Conservation (phyloP, 176 grass and related monocot genomes). For the Carex myosuroides region DNA sequence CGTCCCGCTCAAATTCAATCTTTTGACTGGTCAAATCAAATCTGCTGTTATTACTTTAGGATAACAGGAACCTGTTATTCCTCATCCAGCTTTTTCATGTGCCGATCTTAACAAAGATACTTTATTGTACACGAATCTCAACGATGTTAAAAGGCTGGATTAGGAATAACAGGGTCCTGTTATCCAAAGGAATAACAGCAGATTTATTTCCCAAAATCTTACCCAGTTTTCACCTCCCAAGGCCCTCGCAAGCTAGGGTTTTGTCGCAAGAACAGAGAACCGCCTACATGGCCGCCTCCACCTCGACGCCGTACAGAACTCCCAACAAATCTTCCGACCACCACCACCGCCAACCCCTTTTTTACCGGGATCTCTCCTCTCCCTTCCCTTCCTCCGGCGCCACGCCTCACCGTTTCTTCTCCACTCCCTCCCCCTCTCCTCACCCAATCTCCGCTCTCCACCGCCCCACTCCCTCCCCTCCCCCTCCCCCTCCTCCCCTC, state of each 20-base stretch:
- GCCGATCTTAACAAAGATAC: too few relatives aligned
- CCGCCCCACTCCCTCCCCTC: conserved; percentile 33
- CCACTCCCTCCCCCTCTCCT: conserved; percentile 49
- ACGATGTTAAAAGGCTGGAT: too few relatives aligned
- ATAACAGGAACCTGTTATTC: too few relatives aligned
- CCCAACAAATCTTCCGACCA: conserved; percentile 29
- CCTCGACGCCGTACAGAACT: conserved; percentile 33
- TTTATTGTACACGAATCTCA: too few relatives aligned
- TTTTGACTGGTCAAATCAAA: neutral
- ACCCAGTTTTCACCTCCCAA: neutral
- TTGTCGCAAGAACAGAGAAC: neutral
- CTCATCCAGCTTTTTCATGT: too few relatives aligned
- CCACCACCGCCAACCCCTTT: conserved; percentile 50
- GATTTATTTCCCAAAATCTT: neutral
- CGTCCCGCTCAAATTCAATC: too few relatives aligned
- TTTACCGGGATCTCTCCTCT: conserved; percentile 54
- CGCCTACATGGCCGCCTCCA: neutral
- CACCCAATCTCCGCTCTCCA: conserved; percentile 65
- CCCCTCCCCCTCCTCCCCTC: conserved; percentile 9
- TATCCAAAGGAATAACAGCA: too few relatives aligned
- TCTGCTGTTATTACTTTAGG: too few relatives aligned
- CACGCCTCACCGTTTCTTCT: conserved; percentile 26
- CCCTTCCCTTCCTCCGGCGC: conserved; percentile 31
- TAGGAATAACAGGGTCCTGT: too few relatives aligned
- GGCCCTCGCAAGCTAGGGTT: neutral